A percentile compares a stretch with the other conserved stretches of the same genome.
These are phyloP conservation scores for Ophiocordyceps polyrhachis-furcata DNA, from an alignment of 2,329 filamentous ascomycete species.

Conservation along the genomic window DNA sequence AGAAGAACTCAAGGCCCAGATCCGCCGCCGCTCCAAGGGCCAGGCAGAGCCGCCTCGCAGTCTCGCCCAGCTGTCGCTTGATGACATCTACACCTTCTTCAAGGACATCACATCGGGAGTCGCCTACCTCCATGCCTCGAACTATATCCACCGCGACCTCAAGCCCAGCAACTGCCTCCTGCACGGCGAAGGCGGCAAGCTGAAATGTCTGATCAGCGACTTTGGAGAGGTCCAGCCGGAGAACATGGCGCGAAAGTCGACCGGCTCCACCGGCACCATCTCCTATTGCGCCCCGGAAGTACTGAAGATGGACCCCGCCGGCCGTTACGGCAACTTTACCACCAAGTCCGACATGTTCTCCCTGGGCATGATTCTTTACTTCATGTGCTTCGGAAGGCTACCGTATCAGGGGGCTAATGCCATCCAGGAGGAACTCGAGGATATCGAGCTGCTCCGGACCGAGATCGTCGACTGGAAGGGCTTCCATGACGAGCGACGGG, in stretches of 20 bases:
- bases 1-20: slow-evolving; percentile 73
- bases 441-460: slow-evolving; percentile 63
- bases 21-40: slow-evolving; percentile 66
- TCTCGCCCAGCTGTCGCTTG: slow-evolving; percentile 41
- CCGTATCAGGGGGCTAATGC: slow-evolving; percentile 74
- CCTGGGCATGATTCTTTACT: slow-evolving; percentile 94
- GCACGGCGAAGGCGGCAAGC: slow-evolving; percentile 51
- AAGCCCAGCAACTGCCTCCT: slow-evolving; percentile 93
- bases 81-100: slow-evolving; percentile 95
- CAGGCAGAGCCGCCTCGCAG: slow-evolving; percentile 44
- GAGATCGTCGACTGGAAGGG: slow-evolving; percentile 82
- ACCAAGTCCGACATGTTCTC: slow-evolving; percentile 98
- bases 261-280: slow-evolving; percentile 85
- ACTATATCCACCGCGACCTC: slow-evolving; percentile 89
- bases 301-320: slow-evolving; percentile 46
- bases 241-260: slow-evolving; percentile 66
- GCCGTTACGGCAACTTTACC: slow-evolving; percentile 78
- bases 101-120: slow-evolving; percentile 85
- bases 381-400: slow-evolving; percentile 83
- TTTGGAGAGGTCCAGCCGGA: slow-evolving; percentile 92
- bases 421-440: slow-evolving; percentile 79
- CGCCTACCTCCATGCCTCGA: slow-evolving; percentile 73
- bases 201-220: slow-evolving; percentile 81
- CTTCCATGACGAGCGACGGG: slow-evolving; percentile 57
- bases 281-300: slow-evolving; percentile 97